Base-by-base conservation (phyloP, 495 filamentous ascomycete genomes). In the Penicillium angulare region DNA sequence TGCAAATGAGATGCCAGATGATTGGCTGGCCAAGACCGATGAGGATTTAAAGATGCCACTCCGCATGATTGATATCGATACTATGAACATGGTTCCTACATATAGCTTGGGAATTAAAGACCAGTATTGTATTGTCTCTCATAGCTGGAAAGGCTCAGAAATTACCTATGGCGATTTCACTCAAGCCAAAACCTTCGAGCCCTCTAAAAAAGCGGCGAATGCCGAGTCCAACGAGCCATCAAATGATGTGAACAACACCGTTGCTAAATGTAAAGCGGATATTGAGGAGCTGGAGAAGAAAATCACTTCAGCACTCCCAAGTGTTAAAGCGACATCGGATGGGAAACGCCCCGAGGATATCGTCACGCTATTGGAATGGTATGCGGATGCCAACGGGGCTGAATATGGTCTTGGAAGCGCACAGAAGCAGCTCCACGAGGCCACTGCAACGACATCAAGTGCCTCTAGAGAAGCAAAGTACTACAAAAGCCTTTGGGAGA, bases 41-140 rank as follows among this genome's bases (percentile, higher is more conserved):
- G 43, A 44, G 2, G 39, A 39, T 7, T 18, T 47, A 9, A 43
- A 39, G 16, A 45, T 42, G n/a, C 55, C 55, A 13, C 20, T 46
- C 29, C 65, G 69, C 52, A 76, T 78, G 73, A 69, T 78, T 49
- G 68, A 78, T 48, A 45, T 78, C 22, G 62, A 68, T n/a, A 76
- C 72, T 3, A 62, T 53, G 10, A 70, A 70, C 35, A 56, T 76
- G 35, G 67, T 73, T 10, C 18, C 32, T 13, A 55, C 53, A 12
- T 58, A 51, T 15, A 64, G 60, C 6, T 46, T 59, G 0, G 68
- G 67, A 7, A 60, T 69, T 27, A 17, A 53, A 9, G 50, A 58
- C 21, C 41, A 58, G 34, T 78, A 78, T 42, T 73, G 70, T 21
- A 75, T 78, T 50, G 57, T 78, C 5, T 76, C 73, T 1, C 74